Percentiles rank a stretch among this genome's conserved stretches.
Evolutionary conservation across 306 rosid genomes (phyloP).

Genomic region (Quercus cerris): DNA sequence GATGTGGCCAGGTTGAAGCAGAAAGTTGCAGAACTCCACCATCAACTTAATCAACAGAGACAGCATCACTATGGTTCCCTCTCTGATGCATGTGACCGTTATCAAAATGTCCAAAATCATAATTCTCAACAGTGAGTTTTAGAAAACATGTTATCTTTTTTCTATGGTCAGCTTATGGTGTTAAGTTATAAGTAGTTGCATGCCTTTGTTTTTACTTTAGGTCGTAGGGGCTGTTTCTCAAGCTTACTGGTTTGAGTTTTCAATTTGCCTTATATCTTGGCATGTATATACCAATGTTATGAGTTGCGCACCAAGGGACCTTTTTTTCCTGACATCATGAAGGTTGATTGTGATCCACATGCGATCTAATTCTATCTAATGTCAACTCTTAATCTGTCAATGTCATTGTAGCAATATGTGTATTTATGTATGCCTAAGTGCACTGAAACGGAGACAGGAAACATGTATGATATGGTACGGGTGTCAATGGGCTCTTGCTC

Average conservation of each 20-base stretch:
- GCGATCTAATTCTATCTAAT: no score
- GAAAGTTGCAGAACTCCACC: slow-evolving; percentile 98
- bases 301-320: no score
- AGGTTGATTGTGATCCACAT: no score
- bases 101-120: slow-evolving; percentile 74
- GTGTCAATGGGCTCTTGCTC: no score
- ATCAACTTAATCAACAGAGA: slow-evolving; percentile 94
- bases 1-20: slow-evolving; percentile 98
- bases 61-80: slow-evolving; percentile 93
- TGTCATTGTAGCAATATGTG: no score
- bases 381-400: no score
- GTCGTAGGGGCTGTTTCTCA: background rate
- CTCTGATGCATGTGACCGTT: slow-evolving; percentile 80
- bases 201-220: background rate
- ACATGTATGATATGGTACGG: no score
- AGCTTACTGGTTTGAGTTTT: background rate
- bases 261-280: no score
- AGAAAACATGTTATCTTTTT: slow-evolving; percentile 11
- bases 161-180: slow-evolving; percentile 4
- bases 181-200: background rate
- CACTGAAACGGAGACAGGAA: no score
- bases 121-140: slow-evolving; percentile 81
- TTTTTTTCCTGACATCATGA: no score
- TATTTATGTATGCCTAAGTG: no score
- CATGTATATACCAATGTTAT: no score